phyloP scores from a whole-genome alignment of 352 stramenopile species.

The Pythium brachiatum region DNA sequence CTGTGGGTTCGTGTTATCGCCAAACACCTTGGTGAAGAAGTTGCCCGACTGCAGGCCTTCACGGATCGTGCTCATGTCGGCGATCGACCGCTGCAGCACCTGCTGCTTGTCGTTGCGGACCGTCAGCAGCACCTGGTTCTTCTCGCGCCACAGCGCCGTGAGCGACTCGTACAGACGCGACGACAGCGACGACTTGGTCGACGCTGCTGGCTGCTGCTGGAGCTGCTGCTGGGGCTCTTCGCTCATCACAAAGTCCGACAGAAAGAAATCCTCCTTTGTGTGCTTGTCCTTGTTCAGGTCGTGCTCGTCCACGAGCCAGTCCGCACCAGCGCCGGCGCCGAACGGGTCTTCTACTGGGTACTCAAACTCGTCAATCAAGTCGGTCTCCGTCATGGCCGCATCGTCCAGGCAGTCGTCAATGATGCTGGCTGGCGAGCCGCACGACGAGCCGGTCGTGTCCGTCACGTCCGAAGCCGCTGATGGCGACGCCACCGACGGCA shows the following conservation, averaged over 20 bases:
- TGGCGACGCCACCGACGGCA: constrained; percentile 37
- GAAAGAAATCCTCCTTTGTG: constrained; percentile 14
- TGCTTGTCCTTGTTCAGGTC: constrained; percentile 43
- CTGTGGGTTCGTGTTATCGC: constrained; percentile 26
- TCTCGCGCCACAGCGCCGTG: constrained; percentile 78
- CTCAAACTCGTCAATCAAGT: constrained; percentile 71
- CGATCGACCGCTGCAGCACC: constrained; percentile 66
- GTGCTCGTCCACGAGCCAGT: constrained; percentile 48
- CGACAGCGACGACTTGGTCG: constrained; percentile 30
- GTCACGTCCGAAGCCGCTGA: constrained; percentile 74
- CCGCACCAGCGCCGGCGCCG: constrained; percentile 40
- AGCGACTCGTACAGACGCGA: constrained; percentile 77
- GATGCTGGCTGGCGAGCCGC: constrained; percentile 40
- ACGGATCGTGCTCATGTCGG: constrained; percentile 81
- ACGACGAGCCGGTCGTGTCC: constrained; percentile 54
- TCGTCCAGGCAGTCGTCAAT: constrained; percentile 31
- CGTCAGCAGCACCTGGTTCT: constrained; percentile 81
- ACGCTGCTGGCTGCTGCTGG: constrained; percentile 3
- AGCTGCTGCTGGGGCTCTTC: constrained; percentile 28
- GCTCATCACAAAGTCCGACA: constrained; percentile 15
- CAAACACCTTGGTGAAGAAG: constrained; percentile 57
- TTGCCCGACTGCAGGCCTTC: constrained; percentile 61
- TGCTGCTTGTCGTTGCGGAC: constrained; percentile 70
- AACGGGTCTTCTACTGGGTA: constrained; percentile 82
- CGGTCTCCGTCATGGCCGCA: constrained; percentile 21